Evolutionary conservation across 805 yeast species (phyloP).

Genomic region (Teunomyces kruisii): DNA sequence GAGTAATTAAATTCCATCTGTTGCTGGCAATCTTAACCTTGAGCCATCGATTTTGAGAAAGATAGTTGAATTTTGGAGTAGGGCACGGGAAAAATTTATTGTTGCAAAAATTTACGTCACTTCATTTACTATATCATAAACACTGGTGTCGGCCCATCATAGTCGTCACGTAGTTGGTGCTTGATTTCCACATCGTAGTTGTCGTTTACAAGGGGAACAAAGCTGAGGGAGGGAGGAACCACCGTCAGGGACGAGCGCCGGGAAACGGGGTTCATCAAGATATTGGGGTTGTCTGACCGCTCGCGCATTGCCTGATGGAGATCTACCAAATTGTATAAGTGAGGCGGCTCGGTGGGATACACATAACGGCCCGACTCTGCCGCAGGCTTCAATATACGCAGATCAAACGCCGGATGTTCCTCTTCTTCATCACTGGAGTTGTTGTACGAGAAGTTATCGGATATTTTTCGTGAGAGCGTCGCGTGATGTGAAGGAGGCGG

Average conservation of each 20-base stretch:
- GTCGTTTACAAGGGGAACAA: background rate
- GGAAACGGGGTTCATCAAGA: conserved; percentile 12
- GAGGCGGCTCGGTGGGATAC: conserved; percentile 3
- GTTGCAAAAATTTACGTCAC: background rate
- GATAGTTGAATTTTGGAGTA: too few species aligned
- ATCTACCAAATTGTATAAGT: conserved; percentile 6
- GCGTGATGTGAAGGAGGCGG: conserved; percentile 3
- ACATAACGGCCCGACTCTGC: background rate
- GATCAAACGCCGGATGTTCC: background rate
- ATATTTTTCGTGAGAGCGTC: conserved; percentile 9
- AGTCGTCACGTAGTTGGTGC: conserved; percentile 5
- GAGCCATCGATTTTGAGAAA: background rate
- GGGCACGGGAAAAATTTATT: background rate
- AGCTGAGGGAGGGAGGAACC: conserved; percentile 5
- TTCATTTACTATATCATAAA: conserved; percentile 4
- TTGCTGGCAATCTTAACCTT: too few species aligned
- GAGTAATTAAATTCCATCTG: conserved; percentile 14
- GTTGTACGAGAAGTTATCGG: conserved; percentile 12
- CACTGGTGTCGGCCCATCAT: background rate
- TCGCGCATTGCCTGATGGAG: conserved; percentile 4
- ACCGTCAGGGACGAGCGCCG: conserved; percentile 11
- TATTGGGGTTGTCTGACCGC: conserved; percentile 14
- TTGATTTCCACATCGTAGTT: background rate
- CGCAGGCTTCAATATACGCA: background rate
- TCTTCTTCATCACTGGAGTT: conserved; percentile 5